Evolutionary conservation across 805 yeast genomes (phyloP).

Genomic region (Metschnikowia kunwiensis): DNA sequence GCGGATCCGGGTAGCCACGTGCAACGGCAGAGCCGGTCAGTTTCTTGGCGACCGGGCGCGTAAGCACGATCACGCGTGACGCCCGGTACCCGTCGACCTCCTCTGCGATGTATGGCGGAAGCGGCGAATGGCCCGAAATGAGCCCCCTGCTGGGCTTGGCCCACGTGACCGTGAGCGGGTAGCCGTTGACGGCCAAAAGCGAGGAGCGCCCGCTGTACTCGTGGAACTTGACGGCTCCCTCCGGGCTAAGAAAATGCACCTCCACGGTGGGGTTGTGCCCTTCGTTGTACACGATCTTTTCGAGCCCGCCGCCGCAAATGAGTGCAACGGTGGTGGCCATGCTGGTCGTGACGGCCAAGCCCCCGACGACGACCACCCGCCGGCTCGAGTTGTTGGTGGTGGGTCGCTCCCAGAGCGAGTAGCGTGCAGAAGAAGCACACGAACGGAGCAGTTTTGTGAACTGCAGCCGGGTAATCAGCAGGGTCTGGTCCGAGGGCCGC

Average conservation of each 20-base stretch:
- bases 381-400: conserved; percentile 1
- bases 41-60: conserved; percentile 17
- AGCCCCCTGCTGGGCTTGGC: conserved; percentile 16
- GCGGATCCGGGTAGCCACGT: conserved; percentile 42
- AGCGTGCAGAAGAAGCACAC: conserved; percentile 7
- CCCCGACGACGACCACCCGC: conserved; percentile 33
- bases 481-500: conserved; percentile 3
- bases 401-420: conserved; percentile 7
- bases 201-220: conserved; percentile 48
- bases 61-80: conserved; percentile 50
- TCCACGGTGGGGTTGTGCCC: conserved; percentile 30
- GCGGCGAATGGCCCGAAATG: conserved; percentile 18
- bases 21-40: background rate
- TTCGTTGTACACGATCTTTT: conserved; percentile 38
- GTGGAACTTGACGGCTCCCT: conserved; percentile 54
- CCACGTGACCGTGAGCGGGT: conserved; percentile 49
- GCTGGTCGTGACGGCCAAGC: conserved; percentile 44
- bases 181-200: conserved; percentile 58
- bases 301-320: conserved; percentile 69
- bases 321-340: conserved; percentile 50
- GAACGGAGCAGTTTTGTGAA: conserved; percentile 7
- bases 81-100: conserved; percentile 46
- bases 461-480: conserved; percentile 3
- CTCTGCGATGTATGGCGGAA: conserved; percentile 23
- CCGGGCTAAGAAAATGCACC: conserved; percentile 49